phyloP scores from a whole-genome alignment of 2,329 filamentous ascomycete species.

The Raffaelea deltoideospora region DNA sequence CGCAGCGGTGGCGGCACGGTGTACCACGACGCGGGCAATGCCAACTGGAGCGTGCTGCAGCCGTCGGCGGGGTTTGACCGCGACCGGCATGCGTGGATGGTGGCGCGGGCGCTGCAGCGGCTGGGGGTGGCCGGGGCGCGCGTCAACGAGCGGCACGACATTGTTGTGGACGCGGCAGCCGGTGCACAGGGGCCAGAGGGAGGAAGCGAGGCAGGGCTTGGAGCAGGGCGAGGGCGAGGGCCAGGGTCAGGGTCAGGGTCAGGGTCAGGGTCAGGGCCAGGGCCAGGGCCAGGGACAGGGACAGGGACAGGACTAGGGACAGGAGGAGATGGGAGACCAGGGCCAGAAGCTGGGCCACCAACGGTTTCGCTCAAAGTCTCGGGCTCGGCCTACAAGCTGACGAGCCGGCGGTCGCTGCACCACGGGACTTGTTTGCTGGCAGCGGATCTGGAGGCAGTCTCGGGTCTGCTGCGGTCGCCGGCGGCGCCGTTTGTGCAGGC shows the following conservation, averaged over 20 bases:
- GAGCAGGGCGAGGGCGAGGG: no score
- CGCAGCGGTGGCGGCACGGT: slow-evolving; percentile 84
- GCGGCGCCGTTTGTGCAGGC: slow-evolving; percentile 57
- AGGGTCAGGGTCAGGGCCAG: neutral
- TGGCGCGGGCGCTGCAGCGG: slow-evolving; percentile 59
- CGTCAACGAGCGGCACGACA: slow-evolving; percentile 88
- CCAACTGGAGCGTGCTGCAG: slow-evolving; percentile 89
- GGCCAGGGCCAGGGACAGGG: no score
- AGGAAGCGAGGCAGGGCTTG: neutral
- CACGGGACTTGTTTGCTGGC: slow-evolving; percentile 81
- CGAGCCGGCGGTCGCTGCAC: slow-evolving; percentile 61
- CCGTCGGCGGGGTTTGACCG: slow-evolving; percentile 64
- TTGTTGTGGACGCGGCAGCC: slow-evolving; percentile 66
- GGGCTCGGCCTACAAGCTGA: slow-evolving; percentile 91
- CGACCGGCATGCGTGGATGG: slow-evolving; percentile 82
- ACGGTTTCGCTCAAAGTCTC: slow-evolving; percentile 51
- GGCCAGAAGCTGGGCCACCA: no score
- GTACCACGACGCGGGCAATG: slow-evolving; percentile 83
- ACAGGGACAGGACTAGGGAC: no score
- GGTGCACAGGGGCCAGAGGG: slow-evolving; percentile 8
- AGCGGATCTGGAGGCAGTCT: slow-evolving; percentile 58
- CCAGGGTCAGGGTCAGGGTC: no score
- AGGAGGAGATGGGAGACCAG: neutral
- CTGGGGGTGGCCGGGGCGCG: slow-evolving; percentile 52
- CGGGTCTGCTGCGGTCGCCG: slow-evolving; percentile 60